A percentile compares a stretch with the other conserved stretches of the same genome.
phyloP scores from a whole-genome alignment of 2,329 filamentous ascomycete genomes.

The Tricladium varicosporioides region DNA sequence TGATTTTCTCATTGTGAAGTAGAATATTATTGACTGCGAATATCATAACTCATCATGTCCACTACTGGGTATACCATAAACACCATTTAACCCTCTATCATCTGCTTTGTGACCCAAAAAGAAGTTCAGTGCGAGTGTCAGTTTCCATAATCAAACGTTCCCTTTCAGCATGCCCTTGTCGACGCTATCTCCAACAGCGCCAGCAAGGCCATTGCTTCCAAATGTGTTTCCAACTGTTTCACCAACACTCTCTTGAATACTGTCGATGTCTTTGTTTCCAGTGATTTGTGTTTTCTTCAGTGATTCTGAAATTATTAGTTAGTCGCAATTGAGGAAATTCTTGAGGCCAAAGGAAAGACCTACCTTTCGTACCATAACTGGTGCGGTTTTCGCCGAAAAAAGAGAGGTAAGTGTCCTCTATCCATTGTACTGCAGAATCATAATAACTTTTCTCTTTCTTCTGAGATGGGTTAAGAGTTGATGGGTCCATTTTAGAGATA shows the following conservation, averaged over 20 bases:
- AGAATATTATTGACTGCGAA: no score
- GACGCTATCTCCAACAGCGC: constrained; percentile 20
- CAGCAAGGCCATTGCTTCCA: constrained; percentile 14
- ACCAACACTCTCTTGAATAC: constrained; percentile 23
- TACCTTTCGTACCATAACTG: constrained; percentile 30
- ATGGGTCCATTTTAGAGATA: constrained; percentile 4
- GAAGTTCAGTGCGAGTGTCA: no score
- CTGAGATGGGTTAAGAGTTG: constrained; percentile 6
- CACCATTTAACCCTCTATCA: no score
- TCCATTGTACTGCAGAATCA: constrained; percentile 25
- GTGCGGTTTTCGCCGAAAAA: constrained; percentile 32
- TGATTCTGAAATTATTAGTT: constrained; percentile 12
- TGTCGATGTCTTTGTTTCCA: constrained; percentile 29
- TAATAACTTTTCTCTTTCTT: constrained; percentile 23
- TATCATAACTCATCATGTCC: no score
- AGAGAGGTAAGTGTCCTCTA: constrained; percentile 31
- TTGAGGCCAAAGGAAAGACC: neutral
- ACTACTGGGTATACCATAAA: no score
- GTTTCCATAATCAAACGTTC: neutral
- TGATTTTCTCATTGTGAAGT: no score
- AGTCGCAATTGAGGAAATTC: neutral
- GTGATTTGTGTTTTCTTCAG: constrained; percentile 27
- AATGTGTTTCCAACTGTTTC: constrained; percentile 25
- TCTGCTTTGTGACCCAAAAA: no score
- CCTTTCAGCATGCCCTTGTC: constrained; percentile 27